phyloP scores from a whole-genome alignment of 2,329 filamentous ascomycete genomes.

The Fusarium pilosicola region DNA sequence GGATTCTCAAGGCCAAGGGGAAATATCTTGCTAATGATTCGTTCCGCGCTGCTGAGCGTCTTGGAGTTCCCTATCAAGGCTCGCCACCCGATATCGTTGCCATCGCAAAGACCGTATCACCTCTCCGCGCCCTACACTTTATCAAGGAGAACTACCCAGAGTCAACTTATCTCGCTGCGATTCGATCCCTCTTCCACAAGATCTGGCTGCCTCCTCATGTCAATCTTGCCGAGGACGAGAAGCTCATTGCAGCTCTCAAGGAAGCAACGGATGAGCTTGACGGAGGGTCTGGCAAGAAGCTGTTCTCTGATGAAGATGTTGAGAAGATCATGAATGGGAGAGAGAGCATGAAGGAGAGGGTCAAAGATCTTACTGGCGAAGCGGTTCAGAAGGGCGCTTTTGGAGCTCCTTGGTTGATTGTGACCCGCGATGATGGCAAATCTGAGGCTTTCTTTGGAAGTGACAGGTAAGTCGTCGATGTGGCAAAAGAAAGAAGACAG shows the following conservation, averaged over 20 bases:
- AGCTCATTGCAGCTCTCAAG: conserved; percentile 55
- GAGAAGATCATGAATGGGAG: conserved; percentile 64
- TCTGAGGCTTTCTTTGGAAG: conserved; percentile 81
- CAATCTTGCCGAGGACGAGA: conserved; percentile 67
- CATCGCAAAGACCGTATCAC: conserved; percentile 58
- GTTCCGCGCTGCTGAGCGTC: conserved; percentile 51
- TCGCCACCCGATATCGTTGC: conserved; percentile 57
- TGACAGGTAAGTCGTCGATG: conserved; percentile 61
- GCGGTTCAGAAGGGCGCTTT: conserved; percentile 75
- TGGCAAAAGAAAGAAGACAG: too few species aligned
- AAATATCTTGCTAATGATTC: conserved; percentile 60
- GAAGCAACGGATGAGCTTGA: conserved; percentile 45
- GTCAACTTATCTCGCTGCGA: conserved; percentile 61
- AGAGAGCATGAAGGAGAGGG: conserved; percentile 55
- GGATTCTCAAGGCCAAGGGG: conserved; percentile 75
- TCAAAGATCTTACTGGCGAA: conserved; percentile 68
- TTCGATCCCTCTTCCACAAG: conserved; percentile 64
- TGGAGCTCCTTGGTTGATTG: conserved; percentile 81
- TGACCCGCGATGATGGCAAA: conserved; percentile 65
- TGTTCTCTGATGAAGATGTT: conserved; percentile 65
- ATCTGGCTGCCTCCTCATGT: conserved; percentile 71
- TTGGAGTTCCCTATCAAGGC: conserved; percentile 50
- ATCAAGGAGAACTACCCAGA: conserved; percentile 68
- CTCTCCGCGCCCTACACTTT: conserved; percentile 73
- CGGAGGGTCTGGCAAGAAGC: conserved; percentile 33